These are phyloP conservation scores for Cavenderia fasciculata DNA, from an alignment of 78 protist species.

Conservation along the genomic window DNA sequence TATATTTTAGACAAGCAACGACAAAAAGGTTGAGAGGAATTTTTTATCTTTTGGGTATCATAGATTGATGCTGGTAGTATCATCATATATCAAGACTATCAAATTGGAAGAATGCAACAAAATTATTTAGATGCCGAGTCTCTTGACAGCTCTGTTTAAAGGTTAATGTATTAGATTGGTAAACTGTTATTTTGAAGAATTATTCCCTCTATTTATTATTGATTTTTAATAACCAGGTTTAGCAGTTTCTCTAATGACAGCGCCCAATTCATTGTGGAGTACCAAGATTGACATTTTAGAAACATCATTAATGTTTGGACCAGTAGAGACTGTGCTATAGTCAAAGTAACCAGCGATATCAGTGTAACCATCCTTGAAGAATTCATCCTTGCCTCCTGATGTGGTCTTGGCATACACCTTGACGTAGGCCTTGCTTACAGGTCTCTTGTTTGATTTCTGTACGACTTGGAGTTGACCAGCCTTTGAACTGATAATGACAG, in stretches of 20 bases:
- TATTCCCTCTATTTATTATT: too few relatives aligned
- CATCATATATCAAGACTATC: too few relatives aligned
- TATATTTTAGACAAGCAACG: too few relatives aligned
- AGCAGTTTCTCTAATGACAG: conserved; percentile 57
- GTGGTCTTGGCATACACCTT: conserved; percentile 57
- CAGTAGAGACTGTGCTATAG: conserved; percentile 34
- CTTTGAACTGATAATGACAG: conserved; percentile 45
- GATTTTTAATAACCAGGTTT: conserved; percentile 62
- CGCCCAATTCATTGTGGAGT: conserved; percentile 50
- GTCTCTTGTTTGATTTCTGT: conserved; percentile 21
- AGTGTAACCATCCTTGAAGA: conserved; percentile 75
- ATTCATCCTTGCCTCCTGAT: conserved; percentile 10
- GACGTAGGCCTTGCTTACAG: conserved; percentile 57
- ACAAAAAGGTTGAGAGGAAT: too few relatives aligned
- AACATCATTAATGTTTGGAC: conserved; percentile 58
- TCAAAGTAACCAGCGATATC: conserved; percentile 74
- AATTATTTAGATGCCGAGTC: too few relatives aligned
- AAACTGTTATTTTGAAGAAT: too few relatives aligned
- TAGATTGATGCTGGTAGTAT: too few relatives aligned
- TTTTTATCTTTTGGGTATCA: too few relatives aligned
- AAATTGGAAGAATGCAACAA: too few relatives aligned
- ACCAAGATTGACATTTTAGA: conserved; percentile 58
- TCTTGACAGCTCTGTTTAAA: too few relatives aligned
- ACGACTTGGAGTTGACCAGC: conserved; percentile 63
- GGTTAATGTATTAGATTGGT: too few relatives aligned